phyloP scores from a whole-genome alignment of 1,139 yeast species.

The Scheffersomyces illinoinensis region DNA sequence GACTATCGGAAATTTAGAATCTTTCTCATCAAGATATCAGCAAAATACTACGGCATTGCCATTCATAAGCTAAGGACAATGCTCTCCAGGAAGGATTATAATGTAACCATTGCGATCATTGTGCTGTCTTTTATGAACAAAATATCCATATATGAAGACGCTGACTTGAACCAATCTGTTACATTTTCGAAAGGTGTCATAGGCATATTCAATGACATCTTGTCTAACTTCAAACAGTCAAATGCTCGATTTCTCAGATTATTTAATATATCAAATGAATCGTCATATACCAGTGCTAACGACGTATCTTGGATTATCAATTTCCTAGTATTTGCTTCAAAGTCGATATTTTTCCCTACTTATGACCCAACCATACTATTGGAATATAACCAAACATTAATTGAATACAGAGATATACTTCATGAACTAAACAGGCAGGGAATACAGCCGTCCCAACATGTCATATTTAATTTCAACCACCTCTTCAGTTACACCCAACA shows the following conservation, averaged over 20 bases:
- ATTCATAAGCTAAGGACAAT: conserved; percentile 18
- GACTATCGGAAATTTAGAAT: conserved; percentile 12
- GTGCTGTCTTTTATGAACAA: conserved; percentile 26
- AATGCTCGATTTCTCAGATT: conserved; percentile 1
- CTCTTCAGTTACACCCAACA: conserved; percentile 6
- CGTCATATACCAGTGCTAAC: conserved; percentile 2
- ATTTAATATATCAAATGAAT: not conserved
- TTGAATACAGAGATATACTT: conserved; percentile 8
- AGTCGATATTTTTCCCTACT: conserved; percentile 21
- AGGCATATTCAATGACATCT: conserved; percentile 21
- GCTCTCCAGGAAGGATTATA: conserved; percentile 15
- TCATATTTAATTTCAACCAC: conserved; percentile 16
- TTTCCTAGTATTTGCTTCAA: conserved; percentile 23
- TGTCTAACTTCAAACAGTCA: conserved; percentile 5
- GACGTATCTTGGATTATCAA: conserved; percentile 19
- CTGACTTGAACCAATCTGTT: conserved; percentile 18
- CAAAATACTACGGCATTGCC: conserved; percentile 22
- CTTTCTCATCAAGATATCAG: conserved; percentile 13
- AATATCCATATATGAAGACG: conserved; percentile 25
- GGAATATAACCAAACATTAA: conserved; percentile 19
- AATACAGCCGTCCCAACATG: not conserved
- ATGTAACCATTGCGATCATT: conserved; percentile 21
- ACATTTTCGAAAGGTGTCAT: conserved; percentile 29
- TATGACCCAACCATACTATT: conserved; percentile 20
- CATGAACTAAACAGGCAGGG: conserved; percentile 1